Evolutionary conservation across 2,329 filamentous ascomycete species (phyloP), one percentile per base, ranked within the genome.

Genomic region (Clonostachys rosea): DNA sequence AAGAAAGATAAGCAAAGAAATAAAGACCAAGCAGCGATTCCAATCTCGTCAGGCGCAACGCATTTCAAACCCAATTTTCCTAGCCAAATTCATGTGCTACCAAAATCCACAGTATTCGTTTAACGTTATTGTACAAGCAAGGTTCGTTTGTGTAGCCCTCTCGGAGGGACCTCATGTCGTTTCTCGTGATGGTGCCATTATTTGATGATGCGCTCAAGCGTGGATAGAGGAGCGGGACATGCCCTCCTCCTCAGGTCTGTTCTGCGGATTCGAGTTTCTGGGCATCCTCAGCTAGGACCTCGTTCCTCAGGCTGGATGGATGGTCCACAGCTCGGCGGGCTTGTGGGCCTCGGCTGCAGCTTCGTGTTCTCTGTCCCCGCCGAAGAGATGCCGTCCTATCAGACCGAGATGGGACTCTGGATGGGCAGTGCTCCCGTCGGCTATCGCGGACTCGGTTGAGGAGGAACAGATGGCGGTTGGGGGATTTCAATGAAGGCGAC

Each of bases 361-460:
- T 71, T 46, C 66, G 60, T 12, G 66, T 67, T 45, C 67, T 57
- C 49, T 66, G 64, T n/a, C 64, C 63, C 42, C 65, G 65, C 18
- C 64, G 60, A 40, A 53, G 48, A 16, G 59, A 54, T 14, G 54
- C 52, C 30, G 58, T 57, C 52, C 62, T 58, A n/a, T 59, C 62
- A 24, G 61, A 54, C 4, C 65, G 64, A 6, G 67, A 67, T 2
- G 61, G 52, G 16, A 63, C 63, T 17, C 68, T 60, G 12, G 68
- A 71, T 11, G 68, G 68, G 49, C 68, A 71, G 50, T 74, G 72
- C 52, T 71, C 71, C 17, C 73, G 39, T 39, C 70, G 67, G 34
- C 62, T 61, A 33, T 66, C 63, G 6, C 69, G 60, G 13, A 73
- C 63, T 12, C 69, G 59, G 39, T 68, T 65, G 47, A 67, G 65